These are phyloP conservation scores for Chrysochromulina tobinii DNA, from an alignment of 78 protist genomes.

Conservation along the genomic window DNA sequence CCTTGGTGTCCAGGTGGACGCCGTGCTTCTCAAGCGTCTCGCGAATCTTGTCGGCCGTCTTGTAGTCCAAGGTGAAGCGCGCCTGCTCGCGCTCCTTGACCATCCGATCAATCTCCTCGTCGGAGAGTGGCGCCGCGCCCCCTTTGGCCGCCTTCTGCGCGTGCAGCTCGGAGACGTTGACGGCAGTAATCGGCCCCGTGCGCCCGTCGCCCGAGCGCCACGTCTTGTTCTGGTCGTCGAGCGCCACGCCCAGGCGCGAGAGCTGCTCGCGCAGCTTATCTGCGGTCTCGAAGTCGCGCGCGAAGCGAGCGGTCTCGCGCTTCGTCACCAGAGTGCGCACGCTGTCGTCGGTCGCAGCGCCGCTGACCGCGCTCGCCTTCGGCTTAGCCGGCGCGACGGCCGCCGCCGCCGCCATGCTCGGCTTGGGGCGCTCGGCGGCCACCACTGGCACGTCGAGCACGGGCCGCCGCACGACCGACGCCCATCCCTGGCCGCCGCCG, in stretches of 20 bases:
- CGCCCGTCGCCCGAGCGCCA: not conserved
- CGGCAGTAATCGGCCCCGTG: not conserved
- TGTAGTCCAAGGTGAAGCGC: not conserved
- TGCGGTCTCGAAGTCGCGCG: not conserved
- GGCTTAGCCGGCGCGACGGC: too few relatives aligned
- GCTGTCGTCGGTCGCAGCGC: too few relatives aligned
- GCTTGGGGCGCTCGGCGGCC: too few relatives aligned
- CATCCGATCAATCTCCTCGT: not conserved
- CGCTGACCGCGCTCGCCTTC: too few relatives aligned
- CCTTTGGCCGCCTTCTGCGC: not conserved
- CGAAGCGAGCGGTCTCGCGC: not conserved
- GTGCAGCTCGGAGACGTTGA: not conserved
- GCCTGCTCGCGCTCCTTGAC: conserved; percentile 4
- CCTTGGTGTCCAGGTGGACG: not conserved
- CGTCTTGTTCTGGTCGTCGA: not conserved
- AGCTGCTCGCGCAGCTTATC: not conserved
- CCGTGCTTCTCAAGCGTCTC: not conserved
- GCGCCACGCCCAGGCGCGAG: not conserved
- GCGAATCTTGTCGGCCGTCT: not conserved
- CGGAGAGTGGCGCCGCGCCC: not conserved
- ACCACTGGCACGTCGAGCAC: too few relatives aligned
- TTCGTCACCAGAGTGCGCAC: not conserved
- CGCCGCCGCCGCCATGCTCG: too few relatives aligned
- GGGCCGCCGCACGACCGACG: not conserved
- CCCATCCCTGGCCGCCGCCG: conserved; percentile 1